These are phyloP conservation scores for Candida ovalis DNA, from an alignment of 805 yeast species.

Conservation along the genomic window DNA sequence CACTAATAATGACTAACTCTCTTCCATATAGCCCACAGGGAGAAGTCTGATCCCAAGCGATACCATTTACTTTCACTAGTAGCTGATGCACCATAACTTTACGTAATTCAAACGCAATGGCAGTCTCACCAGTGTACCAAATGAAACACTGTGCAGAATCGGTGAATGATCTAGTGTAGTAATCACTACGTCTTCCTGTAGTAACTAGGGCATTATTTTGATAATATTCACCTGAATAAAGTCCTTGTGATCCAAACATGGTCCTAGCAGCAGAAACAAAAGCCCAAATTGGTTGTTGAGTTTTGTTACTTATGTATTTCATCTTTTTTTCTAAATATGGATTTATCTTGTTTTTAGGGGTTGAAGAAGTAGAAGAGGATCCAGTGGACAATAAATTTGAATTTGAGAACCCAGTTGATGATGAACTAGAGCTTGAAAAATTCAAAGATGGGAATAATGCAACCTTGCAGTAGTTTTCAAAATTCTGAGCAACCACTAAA, in stretches of 20 bases:
- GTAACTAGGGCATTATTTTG: conserved; percentile 36
- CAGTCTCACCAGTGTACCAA: conserved; percentile 48
- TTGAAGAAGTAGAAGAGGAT: not conserved
- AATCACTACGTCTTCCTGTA: conserved; percentile 31
- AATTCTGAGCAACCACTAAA: conserved; percentile 35
- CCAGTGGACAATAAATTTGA: conserved; percentile 4
- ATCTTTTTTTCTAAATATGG: conserved; percentile 26
- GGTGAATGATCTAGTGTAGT: conserved; percentile 21
- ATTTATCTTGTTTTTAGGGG: conserved; percentile 14
- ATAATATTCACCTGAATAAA: conserved; percentile 39
- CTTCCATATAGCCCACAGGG: conserved; percentile 45
- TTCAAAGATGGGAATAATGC: conserved; percentile 26
- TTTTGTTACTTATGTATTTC: conserved; percentile 15
- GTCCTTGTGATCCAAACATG: conserved; percentile 42
- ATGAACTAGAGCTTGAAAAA: not conserved
- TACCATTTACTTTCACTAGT: conserved; percentile 55
- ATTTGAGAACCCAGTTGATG: conserved; percentile 5
- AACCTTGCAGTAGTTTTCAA: conserved; percentile 34
- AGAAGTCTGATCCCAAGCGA: conserved; percentile 64
- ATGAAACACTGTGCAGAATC: conserved; percentile 36
- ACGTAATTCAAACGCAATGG: conserved; percentile 47
- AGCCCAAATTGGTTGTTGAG: conserved; percentile 52
- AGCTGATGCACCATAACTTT: conserved; percentile 40
- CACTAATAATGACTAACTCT: conserved; percentile 56
- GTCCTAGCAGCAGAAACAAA: conserved; percentile 48